These are phyloP conservation scores for Poronia punctata DNA, from an alignment of 495 filamentous ascomycete species.

Conservation along the genomic window DNA sequence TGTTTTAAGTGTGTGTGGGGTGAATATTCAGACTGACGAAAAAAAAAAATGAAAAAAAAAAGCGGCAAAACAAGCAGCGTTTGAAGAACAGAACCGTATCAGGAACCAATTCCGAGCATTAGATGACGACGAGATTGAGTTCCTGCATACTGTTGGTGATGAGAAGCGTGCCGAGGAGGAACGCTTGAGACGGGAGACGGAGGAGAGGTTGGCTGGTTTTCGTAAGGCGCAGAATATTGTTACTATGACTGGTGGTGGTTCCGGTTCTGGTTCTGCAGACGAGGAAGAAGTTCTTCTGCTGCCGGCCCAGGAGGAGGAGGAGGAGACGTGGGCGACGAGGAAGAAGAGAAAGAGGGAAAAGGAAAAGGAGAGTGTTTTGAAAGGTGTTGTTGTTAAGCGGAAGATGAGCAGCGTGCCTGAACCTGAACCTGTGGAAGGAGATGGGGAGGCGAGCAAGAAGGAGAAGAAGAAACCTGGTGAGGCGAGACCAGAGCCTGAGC, in stretches of 20 bases:
- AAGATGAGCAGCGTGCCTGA: slow-evolving; percentile 1
- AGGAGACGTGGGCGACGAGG: slow-evolving; percentile 4
- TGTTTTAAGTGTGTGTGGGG: too few species aligned
- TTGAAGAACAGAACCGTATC: slow-evolving; percentile 80
- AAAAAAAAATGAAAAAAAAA: too few species aligned
- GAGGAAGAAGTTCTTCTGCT: slow-evolving; percentile 18
- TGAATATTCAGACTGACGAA: too few species aligned
- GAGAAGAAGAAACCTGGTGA: background rate
- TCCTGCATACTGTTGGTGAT: slow-evolving; percentile 71
- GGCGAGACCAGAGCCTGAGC: too few species aligned
- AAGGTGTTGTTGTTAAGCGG: slow-evolving; percentile 15
- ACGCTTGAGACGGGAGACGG: slow-evolving; percentile 63
- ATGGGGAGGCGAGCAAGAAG: background rate
- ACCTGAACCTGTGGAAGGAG: too few species aligned
- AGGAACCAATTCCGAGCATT: slow-evolving; percentile 92
- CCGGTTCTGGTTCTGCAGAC: slow-evolving; percentile 27
- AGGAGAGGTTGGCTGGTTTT: slow-evolving; percentile 65
- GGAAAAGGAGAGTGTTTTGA: slow-evolving; percentile 14
- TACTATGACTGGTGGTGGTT: slow-evolving; percentile 6
- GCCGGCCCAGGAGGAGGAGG: slow-evolving; percentile 21
- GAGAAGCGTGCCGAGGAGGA: slow-evolving; percentile 65
- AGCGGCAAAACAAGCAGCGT: slow-evolving; percentile 94
- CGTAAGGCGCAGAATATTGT: slow-evolving; percentile 46
- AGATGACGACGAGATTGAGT: slow-evolving; percentile 91
- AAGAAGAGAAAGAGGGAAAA: slow-evolving; percentile 19